Conservation (phyloP, 2,329 filamentous ascomycete species). For the Claviceps citrina region DNA sequence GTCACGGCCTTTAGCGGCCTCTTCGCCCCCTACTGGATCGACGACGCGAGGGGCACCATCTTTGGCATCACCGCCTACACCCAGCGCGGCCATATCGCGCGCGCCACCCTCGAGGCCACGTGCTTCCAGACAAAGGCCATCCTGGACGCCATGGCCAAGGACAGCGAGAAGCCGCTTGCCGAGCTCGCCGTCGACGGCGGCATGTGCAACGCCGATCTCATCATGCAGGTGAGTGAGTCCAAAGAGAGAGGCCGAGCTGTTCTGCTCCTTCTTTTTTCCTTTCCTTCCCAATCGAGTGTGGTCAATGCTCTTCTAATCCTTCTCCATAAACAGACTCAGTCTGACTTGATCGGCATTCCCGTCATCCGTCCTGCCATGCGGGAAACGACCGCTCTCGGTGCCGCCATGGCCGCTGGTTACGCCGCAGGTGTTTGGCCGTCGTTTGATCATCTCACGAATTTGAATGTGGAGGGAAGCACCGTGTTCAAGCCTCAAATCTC, state of each 20-base stretch:
- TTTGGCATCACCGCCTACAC: slow-evolving; percentile 68
- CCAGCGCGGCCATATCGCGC: slow-evolving; percentile 59
- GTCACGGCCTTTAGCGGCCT: slow-evolving; percentile 71
- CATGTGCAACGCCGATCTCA: slow-evolving; percentile 66
- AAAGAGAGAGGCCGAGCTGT: too few species aligned
- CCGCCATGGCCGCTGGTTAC: slow-evolving; percentile 70
- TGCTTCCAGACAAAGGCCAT: slow-evolving; percentile 77
- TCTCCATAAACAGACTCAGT: slow-evolving; percentile 43
- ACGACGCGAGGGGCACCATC: slow-evolving; percentile 66
- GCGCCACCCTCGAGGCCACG: slow-evolving; percentile 65
- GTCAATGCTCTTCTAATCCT: background rate
- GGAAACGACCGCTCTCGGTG: slow-evolving; percentile 68
- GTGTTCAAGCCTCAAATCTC: slow-evolving; percentile 52
- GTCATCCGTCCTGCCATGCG: slow-evolving; percentile 68
- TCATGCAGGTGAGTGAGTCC: slow-evolving; percentile 55
- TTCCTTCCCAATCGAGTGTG: too few species aligned
- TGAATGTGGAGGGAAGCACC: slow-evolving; percentile 54
- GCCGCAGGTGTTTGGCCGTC: slow-evolving; percentile 60
- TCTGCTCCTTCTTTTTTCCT: too few species aligned
- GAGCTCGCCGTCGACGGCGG: slow-evolving; percentile 72
- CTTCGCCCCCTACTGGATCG: slow-evolving; percentile 75
- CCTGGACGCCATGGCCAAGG: slow-evolving; percentile 65
- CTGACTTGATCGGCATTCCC: slow-evolving; percentile 65
- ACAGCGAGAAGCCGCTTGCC: slow-evolving; percentile 55
- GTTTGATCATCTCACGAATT: slow-evolving; percentile 54